A percentile compares a stretch with the other conserved stretches of the same genome.
Conservation (phyloP, 2,329 filamentous ascomycete species). For the Cylindrodendrum hubeiense region DNA sequence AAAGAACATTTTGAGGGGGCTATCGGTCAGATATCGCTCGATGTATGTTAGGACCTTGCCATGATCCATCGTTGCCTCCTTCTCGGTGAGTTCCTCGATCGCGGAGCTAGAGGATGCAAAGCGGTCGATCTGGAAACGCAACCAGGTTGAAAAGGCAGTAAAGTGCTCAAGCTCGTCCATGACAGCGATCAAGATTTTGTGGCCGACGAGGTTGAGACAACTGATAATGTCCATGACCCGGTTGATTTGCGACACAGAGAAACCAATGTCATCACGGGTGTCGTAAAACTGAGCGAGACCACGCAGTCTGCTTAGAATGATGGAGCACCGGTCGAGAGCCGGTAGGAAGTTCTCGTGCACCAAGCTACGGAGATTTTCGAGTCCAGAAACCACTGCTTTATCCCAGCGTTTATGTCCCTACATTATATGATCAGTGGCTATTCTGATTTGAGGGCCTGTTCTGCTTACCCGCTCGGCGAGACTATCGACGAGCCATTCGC, state of each 20-base stretch:
- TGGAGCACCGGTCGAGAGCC: constrained; percentile 83
- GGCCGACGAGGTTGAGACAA: constrained; percentile 79
- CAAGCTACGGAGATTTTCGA: constrained; percentile 81
- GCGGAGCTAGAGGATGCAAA: constrained; percentile 72
- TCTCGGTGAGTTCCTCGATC: constrained; percentile 80
- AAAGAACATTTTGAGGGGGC: constrained; percentile 74
- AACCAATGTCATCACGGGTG: constrained; percentile 73
- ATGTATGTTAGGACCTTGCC: constrained; percentile 83
- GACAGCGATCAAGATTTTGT: constrained; percentile 78
- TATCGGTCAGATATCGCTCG: constrained; percentile 74
- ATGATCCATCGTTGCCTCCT: constrained; percentile 81
- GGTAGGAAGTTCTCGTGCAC: constrained; percentile 91
- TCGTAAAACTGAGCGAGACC: constrained; percentile 87
- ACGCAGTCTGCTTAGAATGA: constrained; percentile 85
- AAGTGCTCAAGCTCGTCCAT: constrained; percentile 86
- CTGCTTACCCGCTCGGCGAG: constrained; percentile 78
- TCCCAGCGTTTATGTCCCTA: constrained; percentile 97
- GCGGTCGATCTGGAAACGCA: constrained; percentile 85
- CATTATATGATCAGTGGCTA: constrained; percentile 28
- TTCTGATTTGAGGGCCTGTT: background rate
- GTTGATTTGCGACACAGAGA: constrained; percentile 73
- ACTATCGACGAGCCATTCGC: constrained; percentile 90
- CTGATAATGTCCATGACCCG: constrained; percentile 78
- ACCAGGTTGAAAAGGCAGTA: constrained; percentile 82
- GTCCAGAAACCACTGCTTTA: constrained; percentile 82